These are phyloP conservation scores for Penicillium ucsense DNA, from an alignment of 495 filamentous ascomycete species.

Conservation along the genomic window DNA sequence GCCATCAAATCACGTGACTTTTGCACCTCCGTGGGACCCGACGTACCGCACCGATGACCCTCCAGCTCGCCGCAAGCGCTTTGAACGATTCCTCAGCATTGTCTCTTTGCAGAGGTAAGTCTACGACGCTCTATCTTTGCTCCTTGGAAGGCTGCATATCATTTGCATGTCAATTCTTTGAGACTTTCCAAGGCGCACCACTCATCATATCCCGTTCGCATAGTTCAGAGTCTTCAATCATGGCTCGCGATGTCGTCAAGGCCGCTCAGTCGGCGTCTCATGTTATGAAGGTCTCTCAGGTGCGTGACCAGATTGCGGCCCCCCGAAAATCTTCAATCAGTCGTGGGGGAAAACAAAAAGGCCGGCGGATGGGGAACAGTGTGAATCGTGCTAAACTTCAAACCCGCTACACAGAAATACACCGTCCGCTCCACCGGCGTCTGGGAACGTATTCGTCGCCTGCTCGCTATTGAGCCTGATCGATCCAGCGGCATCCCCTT, in stretches of 20 bases:
- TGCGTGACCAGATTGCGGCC: constrained; percentile 4
- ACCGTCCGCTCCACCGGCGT: constrained; percentile 86
- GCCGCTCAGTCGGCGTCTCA: constrained; percentile 35
- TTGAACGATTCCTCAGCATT: constrained; percentile 5
- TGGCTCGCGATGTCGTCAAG: constrained; percentile 34
- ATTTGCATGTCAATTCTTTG: no score
- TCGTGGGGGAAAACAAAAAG: no score
- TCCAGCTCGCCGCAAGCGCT: constrained; percentile 5
- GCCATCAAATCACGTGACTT: neutral
- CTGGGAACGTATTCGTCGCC: constrained; percentile 74
- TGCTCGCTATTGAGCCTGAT: constrained; percentile 74
- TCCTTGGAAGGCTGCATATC: no score
- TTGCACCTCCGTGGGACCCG: constrained; percentile 11
- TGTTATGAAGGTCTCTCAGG: constrained; percentile 30
- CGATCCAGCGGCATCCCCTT: constrained; percentile 87
- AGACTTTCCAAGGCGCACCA: no score
- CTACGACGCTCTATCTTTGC: neutral
- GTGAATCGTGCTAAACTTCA: no score
- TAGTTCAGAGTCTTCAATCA: constrained; percentile 25
- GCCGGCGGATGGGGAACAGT: no score
- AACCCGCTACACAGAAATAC: constrained; percentile 63
- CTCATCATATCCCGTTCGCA: constrained; percentile 1
- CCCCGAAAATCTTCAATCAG: neutral
- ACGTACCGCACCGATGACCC: constrained; percentile 9
- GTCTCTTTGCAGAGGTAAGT: constrained; percentile 7